Evolutionary conservation across 768 basidiomycete genomes (phyloP).

Genomic region (Leccinum boreale): DNA sequence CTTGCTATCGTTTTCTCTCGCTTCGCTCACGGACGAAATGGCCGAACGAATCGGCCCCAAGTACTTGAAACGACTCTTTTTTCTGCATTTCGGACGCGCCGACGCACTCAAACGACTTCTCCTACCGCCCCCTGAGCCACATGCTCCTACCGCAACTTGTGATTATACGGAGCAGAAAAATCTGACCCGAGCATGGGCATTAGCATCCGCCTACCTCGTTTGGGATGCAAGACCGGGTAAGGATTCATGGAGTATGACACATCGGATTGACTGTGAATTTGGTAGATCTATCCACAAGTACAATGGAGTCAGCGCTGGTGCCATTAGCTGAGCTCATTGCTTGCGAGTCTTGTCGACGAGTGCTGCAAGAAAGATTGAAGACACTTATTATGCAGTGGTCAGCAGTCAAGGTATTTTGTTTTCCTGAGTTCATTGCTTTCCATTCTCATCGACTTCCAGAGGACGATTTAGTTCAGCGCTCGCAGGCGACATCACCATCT

Average conservation of each 20-base stretch:
- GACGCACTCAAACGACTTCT: slow-evolving; percentile 81
- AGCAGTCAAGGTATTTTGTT: slow-evolving; percentile 57
- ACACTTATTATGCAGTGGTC: slow-evolving; percentile 75
- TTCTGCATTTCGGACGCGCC: slow-evolving; percentile 76
- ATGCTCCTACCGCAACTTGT: slow-evolving; percentile 65
- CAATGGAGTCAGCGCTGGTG: slow-evolving; percentile 69
- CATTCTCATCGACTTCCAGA: slow-evolving; percentile 32
- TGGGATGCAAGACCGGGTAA: slow-evolving; percentile 82
- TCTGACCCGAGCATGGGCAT: slow-evolving; percentile 75
- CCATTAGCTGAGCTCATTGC: slow-evolving; percentile 66
- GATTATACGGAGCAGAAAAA: slow-evolving; percentile 78
- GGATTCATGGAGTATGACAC: slow-evolving; percentile 13
- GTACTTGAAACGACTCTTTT: slow-evolving; percentile 80
- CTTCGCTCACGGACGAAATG: slow-evolving; percentile 66
- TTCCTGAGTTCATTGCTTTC: background rate
- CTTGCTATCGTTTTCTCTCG: slow-evolving; percentile 67
- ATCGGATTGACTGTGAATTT: slow-evolving; percentile 1
- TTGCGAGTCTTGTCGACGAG: slow-evolving; percentile 65
- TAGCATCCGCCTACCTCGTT: slow-evolving; percentile 78
- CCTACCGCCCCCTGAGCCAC: slow-evolving; percentile 69
- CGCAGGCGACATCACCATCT: background rate
- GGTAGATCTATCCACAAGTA: slow-evolving; percentile 66
- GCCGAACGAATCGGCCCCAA: slow-evolving; percentile 67
- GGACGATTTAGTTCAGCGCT: slow-evolving; percentile 47
- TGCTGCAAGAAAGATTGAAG: slow-evolving; percentile 64